A percentile compares a stretch with the other conserved stretches of the same genome.
phyloP scores from a whole-genome alignment of 768 basidiomycete species.

The Lactarius sanguifluus region DNA sequence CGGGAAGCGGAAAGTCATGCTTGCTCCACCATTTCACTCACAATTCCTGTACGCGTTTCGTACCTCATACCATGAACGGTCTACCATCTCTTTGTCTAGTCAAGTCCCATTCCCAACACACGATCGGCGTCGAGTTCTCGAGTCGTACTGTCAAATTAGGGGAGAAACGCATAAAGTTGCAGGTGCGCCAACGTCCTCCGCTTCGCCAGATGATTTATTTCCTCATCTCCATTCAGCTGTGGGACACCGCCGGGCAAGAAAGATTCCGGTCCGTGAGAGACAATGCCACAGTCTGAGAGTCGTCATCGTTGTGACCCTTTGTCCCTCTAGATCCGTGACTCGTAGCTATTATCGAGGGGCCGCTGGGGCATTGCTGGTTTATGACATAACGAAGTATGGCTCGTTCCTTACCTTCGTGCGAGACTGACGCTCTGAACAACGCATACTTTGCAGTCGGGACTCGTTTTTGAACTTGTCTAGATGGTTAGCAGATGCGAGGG shows the following conservation, averaged over 20 bases:
- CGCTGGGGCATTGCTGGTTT: conserved; percentile 87
- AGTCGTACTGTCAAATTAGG: conserved; percentile 90
- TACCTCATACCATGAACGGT: conserved; percentile 4
- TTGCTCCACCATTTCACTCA: conserved; percentile 95
- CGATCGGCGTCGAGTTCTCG: conserved; percentile 98
- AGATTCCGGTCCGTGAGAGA: conserved; percentile 66
- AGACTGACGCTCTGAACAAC: conserved; percentile 26
- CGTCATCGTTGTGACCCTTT: conserved; percentile 26
- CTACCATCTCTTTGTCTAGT: conserved; percentile 48
- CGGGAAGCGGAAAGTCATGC: conserved; percentile 97
- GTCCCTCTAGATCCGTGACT: conserved; percentile 69
- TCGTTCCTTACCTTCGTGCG: conserved; percentile 30
- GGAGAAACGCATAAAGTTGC: conserved; percentile 93
- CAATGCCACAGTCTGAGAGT: conserved; percentile 22
- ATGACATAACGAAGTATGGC: conserved; percentile 84
- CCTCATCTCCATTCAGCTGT: conserved; percentile 53
- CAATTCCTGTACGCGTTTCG: conserved; percentile 73
- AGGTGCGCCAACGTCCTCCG: conserved; percentile 51
- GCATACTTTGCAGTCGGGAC: conserved; percentile 58
- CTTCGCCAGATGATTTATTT: not conserved
- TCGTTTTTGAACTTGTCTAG: conserved; percentile 81
- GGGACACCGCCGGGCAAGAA: conserved; percentile 98
- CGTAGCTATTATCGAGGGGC: conserved; percentile 96
- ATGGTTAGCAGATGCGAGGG: conserved; percentile 93
- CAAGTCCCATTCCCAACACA: conserved; percentile 96